These are phyloP conservation scores for Cyanidiococcus yangmingshanensis DNA, from an alignment of 23 red algal species.

Conservation along the genomic window DNA sequence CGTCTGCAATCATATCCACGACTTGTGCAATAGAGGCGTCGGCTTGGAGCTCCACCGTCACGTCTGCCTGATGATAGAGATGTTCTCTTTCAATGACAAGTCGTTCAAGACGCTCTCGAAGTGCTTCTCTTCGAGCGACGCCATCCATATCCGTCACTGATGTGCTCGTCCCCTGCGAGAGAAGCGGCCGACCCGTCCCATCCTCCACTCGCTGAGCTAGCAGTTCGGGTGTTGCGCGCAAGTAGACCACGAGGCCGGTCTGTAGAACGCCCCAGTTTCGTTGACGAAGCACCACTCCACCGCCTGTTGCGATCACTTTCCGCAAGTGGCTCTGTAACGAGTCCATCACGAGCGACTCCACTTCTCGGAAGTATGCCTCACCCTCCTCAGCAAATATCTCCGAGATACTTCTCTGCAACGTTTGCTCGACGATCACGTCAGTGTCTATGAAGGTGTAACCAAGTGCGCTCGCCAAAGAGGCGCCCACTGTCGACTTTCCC, in stretches of 20 bases:
- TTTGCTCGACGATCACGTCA: conserved; percentile 46
- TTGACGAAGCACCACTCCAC: conserved; percentile 51
- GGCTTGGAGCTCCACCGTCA: conserved; percentile 31
- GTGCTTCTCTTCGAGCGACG: background rate
- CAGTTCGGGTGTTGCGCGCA: conserved; percentile 37
- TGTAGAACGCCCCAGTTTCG: conserved; percentile 65
- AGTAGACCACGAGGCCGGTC: conserved; percentile 65
- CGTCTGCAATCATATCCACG: conserved; percentile 17
- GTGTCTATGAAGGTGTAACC: conserved; percentile 65
- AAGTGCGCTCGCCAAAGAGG: conserved; percentile 35
- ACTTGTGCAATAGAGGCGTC: conserved; percentile 27
- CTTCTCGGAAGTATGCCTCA: conserved; percentile 64
- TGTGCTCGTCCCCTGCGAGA: conserved; percentile 32
- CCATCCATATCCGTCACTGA: conserved; percentile 27
- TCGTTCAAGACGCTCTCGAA: background rate
- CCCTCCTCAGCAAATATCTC: conserved; percentile 65
- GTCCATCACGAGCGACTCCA: conserved; percentile 47
- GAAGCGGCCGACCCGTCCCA: conserved; percentile 51
- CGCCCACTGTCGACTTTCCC: conserved; percentile 55
- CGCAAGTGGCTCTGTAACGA: conserved; percentile 36
- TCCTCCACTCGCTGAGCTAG: conserved; percentile 38
- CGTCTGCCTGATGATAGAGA: conserved; percentile 71
- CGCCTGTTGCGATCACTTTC: conserved; percentile 58
- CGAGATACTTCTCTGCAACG: conserved; percentile 32
- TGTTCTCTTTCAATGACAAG: conserved; percentile 30